These are phyloP conservation scores for Populus nigra DNA, from an alignment of 345 rosid genomes.

Conservation along the genomic window DNA sequence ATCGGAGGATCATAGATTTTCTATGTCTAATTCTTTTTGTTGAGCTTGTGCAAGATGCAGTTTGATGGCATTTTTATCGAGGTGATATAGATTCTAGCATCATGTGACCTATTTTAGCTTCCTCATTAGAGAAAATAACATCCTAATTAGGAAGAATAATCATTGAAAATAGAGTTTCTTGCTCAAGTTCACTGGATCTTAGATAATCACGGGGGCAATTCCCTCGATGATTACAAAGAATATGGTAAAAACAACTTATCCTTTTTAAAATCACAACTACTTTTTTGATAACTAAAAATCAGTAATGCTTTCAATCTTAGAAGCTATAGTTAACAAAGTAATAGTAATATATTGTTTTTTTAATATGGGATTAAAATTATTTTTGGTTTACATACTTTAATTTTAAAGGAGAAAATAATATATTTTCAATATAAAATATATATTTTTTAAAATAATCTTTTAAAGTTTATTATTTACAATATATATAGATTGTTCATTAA, in stretches of 20 bases:
- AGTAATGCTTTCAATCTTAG: background rate
- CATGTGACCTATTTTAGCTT: background rate
- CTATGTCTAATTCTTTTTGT: background rate
- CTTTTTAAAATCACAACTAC: background rate
- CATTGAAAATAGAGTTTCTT: background rate
- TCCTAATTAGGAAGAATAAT: background rate
- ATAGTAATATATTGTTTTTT: background rate
- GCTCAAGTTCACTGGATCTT: background rate
- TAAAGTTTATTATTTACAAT: too few species aligned
- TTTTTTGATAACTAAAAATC: background rate
- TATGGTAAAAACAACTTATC: background rate
- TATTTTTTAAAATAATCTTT: too few species aligned
- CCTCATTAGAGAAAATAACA: background rate
- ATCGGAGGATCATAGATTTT: background rate
- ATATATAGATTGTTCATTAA: too few species aligned
- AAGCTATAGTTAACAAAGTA: background rate
- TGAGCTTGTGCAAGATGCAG: background rate
- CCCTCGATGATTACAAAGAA: background rate
- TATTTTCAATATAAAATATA: too few species aligned
- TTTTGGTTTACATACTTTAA: rapidly evolving
- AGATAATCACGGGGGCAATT: background rate
- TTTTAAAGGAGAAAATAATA: too few species aligned
- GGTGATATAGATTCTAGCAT: background rate
- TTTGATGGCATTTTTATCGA: background rate
- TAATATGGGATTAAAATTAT: too few species aligned